Base-by-base conservation (phyloP, 179 eudicot species). In the Pouteria campechiana region DNA sequence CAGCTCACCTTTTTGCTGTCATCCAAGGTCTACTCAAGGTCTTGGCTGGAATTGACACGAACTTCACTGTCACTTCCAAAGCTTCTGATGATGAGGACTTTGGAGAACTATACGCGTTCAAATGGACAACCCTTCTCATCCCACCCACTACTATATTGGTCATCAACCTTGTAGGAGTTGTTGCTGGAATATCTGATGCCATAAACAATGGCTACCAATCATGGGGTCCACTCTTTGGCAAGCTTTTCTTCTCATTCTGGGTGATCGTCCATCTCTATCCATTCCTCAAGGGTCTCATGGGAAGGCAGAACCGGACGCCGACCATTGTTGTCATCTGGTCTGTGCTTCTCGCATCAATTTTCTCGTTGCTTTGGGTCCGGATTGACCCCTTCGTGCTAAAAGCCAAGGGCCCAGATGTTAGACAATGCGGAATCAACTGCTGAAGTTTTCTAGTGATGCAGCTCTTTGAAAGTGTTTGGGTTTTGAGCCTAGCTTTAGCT, bases 281-380 rank as follows among this genome's bases (percentile, higher is more conserved):
- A 16, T 83, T 83, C 81, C 79, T 83, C 0, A 83, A 83, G 44
- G 94, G 94, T 71, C 78, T 83, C 18, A 83, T 79, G 94, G 94
- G 94, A 11, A 66, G 75, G 55, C 89, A 76, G 50, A 79, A 83
- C 63, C 73, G 94, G 64, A 83, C 94, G 14, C 94, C 94, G 7
- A 83, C 94, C 13, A 83, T 83, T 55, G 89, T 83, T 14, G 59
- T 83, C 17, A 83, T 83, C 55, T 83, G 94, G 94, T 83, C 94
- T 6, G 51, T 83, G 44, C 69, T 79, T 38, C 57, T 83, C 54
- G 94, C 94, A 38, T 83, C 94, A 22, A 79, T 83, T 48, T 83
- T 83, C 78, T 83, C 94, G 49, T 71, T 83, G 64, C 81, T 83
- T 11, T 83, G 94, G 94, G 89, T 83, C 13, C 63, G 94, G 32